These are phyloP conservation scores for Xerocomellus intermedius DNA, from an alignment of 768 basidiomycete genomes.

Conservation along the genomic window DNA sequence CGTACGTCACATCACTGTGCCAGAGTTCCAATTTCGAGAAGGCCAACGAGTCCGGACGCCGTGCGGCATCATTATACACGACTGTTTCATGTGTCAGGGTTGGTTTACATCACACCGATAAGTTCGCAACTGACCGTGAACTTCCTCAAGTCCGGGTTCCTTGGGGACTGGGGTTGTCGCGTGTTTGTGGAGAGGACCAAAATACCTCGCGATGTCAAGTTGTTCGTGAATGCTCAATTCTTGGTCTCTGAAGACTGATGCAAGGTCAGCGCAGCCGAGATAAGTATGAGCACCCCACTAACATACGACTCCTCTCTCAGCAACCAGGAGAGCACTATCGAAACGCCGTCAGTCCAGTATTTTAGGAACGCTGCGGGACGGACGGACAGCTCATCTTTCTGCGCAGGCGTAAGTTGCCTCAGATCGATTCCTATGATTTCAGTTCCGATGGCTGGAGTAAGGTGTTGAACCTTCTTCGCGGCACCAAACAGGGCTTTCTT, in stretches of 20 bases:
- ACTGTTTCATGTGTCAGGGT: conserved; percentile 39
- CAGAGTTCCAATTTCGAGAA: conserved; percentile 77
- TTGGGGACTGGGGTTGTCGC: conserved; percentile 75
- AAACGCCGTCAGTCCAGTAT: conserved; percentile 8
- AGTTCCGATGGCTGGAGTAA: conserved; percentile 74
- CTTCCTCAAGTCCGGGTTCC: conserved; percentile 70
- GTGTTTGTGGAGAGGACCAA: conserved; percentile 78
- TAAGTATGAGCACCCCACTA: conserved; percentile 19
- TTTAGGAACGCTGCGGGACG: background rate
- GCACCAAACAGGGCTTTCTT: conserved; percentile 66
- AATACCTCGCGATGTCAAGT: conserved; percentile 68
- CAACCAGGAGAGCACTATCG: conserved; percentile 64
- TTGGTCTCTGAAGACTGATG: conserved; percentile 71
- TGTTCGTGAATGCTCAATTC: conserved; percentile 66
- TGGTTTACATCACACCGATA: background rate
- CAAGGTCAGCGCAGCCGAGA: background rate
- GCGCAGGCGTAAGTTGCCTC: conserved; percentile 57
- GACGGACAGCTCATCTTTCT: conserved; percentile 78
- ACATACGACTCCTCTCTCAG: conserved; percentile 78
- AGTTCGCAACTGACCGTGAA: conserved; percentile 51
- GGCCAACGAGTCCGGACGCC: conserved; percentile 59
- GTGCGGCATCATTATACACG: conserved; percentile 66
- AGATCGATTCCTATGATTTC: conserved; percentile 75
- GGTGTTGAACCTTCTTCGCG: conserved; percentile 62
- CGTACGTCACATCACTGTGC: conserved; percentile 83